These are phyloP conservation scores for Davidsoniella virescens DNA, from an alignment of 2,329 filamentous ascomycete species.

Conservation along the genomic window DNA sequence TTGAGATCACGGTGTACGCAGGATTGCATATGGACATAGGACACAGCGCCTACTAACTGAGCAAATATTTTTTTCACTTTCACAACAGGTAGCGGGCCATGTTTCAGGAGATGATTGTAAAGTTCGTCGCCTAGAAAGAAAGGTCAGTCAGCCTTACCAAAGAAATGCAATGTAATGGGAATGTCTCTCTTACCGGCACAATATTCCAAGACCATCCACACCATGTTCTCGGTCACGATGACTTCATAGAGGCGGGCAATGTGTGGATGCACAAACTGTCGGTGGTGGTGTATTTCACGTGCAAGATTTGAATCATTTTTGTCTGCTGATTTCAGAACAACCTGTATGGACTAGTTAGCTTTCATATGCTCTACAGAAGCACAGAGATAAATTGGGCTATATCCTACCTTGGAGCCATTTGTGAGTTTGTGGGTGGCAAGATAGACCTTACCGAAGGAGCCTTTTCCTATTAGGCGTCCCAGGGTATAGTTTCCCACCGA, in stretches of 20 bases:
- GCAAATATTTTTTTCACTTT: conserved; percentile 95
- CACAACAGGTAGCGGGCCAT: conserved; percentile 66
- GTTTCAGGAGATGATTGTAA: conserved; percentile 82
- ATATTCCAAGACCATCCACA: conserved; percentile 95
- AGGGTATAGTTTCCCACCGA: conserved; percentile 91
- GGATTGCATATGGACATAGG: conserved; percentile 85
- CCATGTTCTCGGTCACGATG: conserved; percentile 84
- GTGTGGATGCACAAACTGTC: conserved; percentile 93
- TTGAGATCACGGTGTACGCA: conserved; percentile 96
- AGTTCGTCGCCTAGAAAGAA: conserved; percentile 64
- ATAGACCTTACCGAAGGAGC: conserved; percentile 97
- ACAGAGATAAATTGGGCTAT: too few species aligned
- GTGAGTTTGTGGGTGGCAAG: conserved; percentile 91
- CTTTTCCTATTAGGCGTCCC: conserved; percentile 85
- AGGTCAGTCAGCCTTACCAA: neutral
- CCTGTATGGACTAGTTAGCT: conserved; percentile 21
- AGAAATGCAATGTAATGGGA: neutral
- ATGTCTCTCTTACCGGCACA: conserved; percentile 52
- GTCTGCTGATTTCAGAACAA: conserved; percentile 94
- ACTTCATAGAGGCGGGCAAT: conserved; percentile 96
- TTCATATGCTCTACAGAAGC: too few species aligned
- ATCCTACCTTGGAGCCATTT: conserved; percentile 80
- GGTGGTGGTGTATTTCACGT: conserved; percentile 94
- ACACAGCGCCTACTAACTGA: conserved; percentile 85
- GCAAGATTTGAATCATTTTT: conserved; percentile 92